Evolutionary conservation across 352 stramenopile species (phyloP).

Genomic region (Phytophthora tubulina): DNA sequence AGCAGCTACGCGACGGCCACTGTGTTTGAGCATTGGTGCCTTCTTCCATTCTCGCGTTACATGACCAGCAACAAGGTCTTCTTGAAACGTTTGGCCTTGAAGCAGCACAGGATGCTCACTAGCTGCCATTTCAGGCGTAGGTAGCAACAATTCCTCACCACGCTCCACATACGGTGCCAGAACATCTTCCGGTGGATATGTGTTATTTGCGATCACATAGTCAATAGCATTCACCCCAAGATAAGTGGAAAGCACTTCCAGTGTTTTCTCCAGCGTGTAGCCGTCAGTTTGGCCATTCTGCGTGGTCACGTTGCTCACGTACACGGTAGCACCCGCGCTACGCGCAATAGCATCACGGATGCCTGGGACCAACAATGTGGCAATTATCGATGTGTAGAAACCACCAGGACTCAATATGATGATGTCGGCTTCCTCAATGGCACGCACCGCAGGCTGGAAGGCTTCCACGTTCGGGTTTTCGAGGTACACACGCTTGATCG

Average conservation of each 20-base stretch:
- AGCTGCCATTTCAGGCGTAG: conserved; percentile 68
- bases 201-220: conserved; percentile 90
- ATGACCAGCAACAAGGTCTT: conserved; percentile 52
- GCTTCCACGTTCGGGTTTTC: conserved; percentile 78
- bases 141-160: conserved; percentile 77
- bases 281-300: conserved; percentile 86
- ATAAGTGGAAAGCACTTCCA: conserved; percentile 74
- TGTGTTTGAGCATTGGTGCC: conserved; percentile 88
- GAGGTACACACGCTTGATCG: conserved; percentile 87
- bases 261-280: conserved; percentile 76
- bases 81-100: conserved; percentile 84
- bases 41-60: conserved; percentile 82
- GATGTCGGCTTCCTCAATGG: conserved; percentile 88
- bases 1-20: conserved; percentile 71
- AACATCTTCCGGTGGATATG: conserved; percentile 57
- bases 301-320: conserved; percentile 90
- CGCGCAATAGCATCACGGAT: conserved; percentile 83
- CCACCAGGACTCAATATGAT: conserved; percentile 84
- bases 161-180: conserved; percentile 75
- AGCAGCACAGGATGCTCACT: conserved; percentile 71
- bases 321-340: conserved; percentile 76
- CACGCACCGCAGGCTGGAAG: conserved; percentile 76
- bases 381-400: conserved; percentile 91
- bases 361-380: conserved; percentile 79
- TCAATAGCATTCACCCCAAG: conserved; percentile 80